Base-by-base conservation (phyloP, 441 rosid genomes). In the Pelargonium australe region DNA sequence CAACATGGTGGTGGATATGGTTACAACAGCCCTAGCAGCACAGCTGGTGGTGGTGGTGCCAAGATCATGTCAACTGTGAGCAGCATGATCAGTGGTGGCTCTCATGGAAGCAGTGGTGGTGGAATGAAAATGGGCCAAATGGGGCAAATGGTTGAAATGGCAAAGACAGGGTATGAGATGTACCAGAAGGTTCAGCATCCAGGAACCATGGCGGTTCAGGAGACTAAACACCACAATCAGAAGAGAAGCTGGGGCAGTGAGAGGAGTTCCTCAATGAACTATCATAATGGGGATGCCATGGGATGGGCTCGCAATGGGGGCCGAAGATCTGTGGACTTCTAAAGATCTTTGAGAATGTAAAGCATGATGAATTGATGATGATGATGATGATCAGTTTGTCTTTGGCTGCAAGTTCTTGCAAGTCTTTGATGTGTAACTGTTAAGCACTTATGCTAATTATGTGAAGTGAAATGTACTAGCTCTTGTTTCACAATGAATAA, bases 1-100 rank as follows among this genome's bases (percentile, higher is more conserved):
- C 17, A 12, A 49, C 57, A 49, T 12, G 57, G 55, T 49, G 55
- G 57, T 49, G 57, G 57, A 5, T 49, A 49, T 49, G 57, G 57
- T 1, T 49, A 49, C 57, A 12, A 12, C 57, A 49, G n/a, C 3
- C 55, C 55, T 49, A 49, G 5, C 16, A 31, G 37, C 37, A 31
- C 37, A 31, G 6, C 37, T 31, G 37, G 37, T 31, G 51, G 51
- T 45, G 51, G 51, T 10, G 16, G n/a, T n/a, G n/a, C n/a, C n/a
- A n/a, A 20, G 23, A 51, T 51, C 58, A 51, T 51, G 58, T 51
- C 58, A 51, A 51, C 58, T 51, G 58, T 51, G 58, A 51, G 58
- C 58, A 51, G 14, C 58, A 51, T 51, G 58, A 51, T 51, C 17
- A n/a, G 58, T 51, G 58, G 58, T 4, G 58, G 58, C 16, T 51